Percentiles rank a stretch among this genome's conserved stretches.
Conservation (phyloP, 2,329 filamentous ascomycete species). For the Diaporthe citriasiana region DNA sequence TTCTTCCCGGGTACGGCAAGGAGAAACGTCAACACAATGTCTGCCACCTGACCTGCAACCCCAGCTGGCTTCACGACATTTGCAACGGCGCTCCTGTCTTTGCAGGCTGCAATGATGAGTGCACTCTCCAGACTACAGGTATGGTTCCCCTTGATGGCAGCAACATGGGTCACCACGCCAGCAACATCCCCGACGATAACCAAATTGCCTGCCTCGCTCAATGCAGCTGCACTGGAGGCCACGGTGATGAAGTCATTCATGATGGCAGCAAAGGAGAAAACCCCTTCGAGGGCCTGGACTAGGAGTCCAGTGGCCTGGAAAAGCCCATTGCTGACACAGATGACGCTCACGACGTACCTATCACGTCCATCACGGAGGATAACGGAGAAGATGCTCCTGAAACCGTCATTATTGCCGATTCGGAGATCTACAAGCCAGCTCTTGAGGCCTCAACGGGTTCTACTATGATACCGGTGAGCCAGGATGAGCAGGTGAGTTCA, state of each 20-base stretch:
- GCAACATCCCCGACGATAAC: not conserved
- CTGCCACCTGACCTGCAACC: not conserved
- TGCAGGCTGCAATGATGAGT: not conserved
- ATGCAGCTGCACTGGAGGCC: not conserved
- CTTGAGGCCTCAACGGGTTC: conserved; percentile 36
- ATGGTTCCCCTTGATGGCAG: not conserved
- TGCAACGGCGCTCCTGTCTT: not conserved
- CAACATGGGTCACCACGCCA: not conserved
- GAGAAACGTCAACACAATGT: conserved; percentile 2
- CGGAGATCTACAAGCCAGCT: conserved; percentile 28
- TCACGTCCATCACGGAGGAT: not conserved
- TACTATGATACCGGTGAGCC: conserved; percentile 30
- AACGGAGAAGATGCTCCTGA: not conserved
- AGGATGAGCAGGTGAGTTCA: not conserved
- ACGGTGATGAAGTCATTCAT: not conserved
- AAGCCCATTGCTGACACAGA: conserved; percentile 12
- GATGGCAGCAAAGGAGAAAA: not conserved
- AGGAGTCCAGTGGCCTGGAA: conserved; percentile 29
- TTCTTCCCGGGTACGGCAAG: conserved; percentile 23
- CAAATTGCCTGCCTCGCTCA: not conserved
- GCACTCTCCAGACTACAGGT: not conserved
- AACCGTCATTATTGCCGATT: not conserved
- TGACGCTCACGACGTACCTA: not conserved
- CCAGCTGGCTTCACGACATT: not conserved
- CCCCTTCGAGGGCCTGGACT: conserved; percentile 32